These are phyloP conservation scores for Larix kaempferi DNA, from an alignment of 75 land plant species.

Conservation along the genomic window DNA sequence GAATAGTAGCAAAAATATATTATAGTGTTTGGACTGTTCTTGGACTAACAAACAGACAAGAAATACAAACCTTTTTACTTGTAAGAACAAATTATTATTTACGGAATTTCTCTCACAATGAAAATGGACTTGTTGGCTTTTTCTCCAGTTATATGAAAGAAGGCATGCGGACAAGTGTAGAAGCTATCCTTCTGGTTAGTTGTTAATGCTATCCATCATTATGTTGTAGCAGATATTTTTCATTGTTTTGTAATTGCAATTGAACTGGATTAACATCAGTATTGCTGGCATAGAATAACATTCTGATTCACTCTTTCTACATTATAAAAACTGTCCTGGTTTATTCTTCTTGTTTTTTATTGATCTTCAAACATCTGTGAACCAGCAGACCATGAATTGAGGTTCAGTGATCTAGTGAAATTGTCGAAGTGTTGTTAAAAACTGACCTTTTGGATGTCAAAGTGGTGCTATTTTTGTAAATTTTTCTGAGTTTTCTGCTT, in stretches of 20 bases:
- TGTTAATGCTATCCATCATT: neutral
- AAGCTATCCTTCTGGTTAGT: conserved; percentile 90
- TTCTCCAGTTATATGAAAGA: conserved; percentile 91
- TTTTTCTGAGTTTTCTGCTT: too few species aligned
- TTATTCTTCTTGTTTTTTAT: neutral
- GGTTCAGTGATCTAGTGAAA: too few species aligned
- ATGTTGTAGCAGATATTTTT: neutral
- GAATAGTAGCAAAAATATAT: neutral
- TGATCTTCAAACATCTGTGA: neutral
- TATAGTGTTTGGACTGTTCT: neutral
- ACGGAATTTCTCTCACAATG: neutral
- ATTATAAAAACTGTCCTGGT: neutral
- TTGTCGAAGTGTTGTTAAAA: neutral
- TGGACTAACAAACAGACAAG: too few species aligned
- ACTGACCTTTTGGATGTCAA: neutral
- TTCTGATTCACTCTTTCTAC: neutral
- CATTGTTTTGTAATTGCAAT: neutral
- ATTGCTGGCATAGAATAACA: neutral
- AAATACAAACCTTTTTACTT: too few species aligned
- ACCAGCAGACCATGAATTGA: neutral
- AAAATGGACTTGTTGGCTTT: neutral
- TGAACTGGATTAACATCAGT: too few species aligned
- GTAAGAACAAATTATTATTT: neutral
- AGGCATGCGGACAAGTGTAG: conserved; percentile 98
- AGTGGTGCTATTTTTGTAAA: neutral